Evolutionary conservation across 768 basidiomycete species (phyloP).

Genomic region (Termitomyces titanicus): DNA sequence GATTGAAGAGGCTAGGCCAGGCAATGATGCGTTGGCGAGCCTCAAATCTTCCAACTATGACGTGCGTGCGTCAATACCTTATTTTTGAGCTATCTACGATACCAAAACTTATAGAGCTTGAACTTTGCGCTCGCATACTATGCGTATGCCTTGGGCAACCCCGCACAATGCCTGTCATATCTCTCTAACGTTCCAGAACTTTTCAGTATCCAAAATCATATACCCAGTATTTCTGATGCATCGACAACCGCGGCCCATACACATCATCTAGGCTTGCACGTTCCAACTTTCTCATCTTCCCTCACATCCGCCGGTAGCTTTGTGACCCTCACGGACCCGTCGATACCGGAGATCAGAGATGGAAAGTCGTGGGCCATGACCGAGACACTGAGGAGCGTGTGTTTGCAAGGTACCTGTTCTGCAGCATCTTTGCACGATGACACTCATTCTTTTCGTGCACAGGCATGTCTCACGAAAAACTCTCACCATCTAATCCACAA

Average conservation of each 20-base stretch:
- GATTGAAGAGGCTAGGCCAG: slow-evolving; percentile 50
- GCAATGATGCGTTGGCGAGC: slow-evolving; percentile 52
- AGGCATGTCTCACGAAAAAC: slow-evolving; percentile 78
- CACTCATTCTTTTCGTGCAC: slow-evolving; percentile 3
- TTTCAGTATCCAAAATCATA: slow-evolving; percentile 48
- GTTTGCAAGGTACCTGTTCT: slow-evolving; percentile 62
- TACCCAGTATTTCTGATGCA: slow-evolving; percentile 35
- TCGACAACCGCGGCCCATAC: slow-evolving; percentile 22
- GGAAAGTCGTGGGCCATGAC: slow-evolving; percentile 70
- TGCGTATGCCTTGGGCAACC: slow-evolving; percentile 70
- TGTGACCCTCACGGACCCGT: slow-evolving; percentile 35
- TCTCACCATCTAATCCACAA: slow-evolving; percentile 43
- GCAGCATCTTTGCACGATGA: background rate
- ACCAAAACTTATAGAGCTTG: slow-evolving; percentile 48
- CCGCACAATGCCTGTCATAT: slow-evolving; percentile 58
- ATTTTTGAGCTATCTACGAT: background rate
- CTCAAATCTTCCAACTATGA: slow-evolving; percentile 50
- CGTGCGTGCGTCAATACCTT: slow-evolving; percentile 36
- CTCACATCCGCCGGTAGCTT: slow-evolving; percentile 48
- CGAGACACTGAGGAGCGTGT: slow-evolving; percentile 73
- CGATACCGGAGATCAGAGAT: slow-evolving; percentile 56
- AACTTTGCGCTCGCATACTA: slow-evolving; percentile 73
- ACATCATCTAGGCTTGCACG: slow-evolving; percentile 25
- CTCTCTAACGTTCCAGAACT: slow-evolving; percentile 54
- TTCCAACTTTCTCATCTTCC: slow-evolving; percentile 28